Conservation (phyloP, 352 stramenopile genomes). For the Phytophthora litchii region DNA sequence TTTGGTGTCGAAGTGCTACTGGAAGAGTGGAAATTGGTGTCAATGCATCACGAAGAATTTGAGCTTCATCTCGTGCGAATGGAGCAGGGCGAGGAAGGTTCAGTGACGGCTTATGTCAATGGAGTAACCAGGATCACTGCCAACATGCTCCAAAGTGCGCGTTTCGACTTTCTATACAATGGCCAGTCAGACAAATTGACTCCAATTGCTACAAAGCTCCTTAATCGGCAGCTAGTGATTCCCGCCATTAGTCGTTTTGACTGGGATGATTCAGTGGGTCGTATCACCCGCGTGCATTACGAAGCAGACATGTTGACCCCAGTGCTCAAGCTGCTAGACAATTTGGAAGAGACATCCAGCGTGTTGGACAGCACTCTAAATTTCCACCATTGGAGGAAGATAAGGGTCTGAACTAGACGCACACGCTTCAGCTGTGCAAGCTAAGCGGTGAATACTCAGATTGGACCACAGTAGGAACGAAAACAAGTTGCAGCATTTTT, state of each 20-base stretch:
- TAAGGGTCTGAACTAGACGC: background rate
- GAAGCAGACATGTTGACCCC: background rate
- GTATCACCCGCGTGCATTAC: background rate
- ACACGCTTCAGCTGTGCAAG: too few relatives aligned
- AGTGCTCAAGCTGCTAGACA: background rate
- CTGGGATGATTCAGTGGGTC: background rate
- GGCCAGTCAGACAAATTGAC: background rate
- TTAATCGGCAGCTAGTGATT: background rate
- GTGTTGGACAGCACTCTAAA: background rate
- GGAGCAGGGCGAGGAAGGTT: background rate
- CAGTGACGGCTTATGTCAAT: background rate
- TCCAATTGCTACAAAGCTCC: background rate
- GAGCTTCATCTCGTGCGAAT: background rate
- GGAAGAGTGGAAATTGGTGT: constrained; percentile 2
- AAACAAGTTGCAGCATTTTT: too few relatives aligned
- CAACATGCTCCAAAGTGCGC: background rate
- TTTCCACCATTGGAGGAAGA: background rate
- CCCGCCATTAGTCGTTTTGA: background rate
- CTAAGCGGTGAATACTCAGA: too few relatives aligned
- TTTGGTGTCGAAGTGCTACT: background rate
- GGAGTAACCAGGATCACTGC: background rate
- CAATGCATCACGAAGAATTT: background rate
- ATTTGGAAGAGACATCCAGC: background rate
- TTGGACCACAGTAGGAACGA: too few relatives aligned
- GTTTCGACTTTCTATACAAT: background rate